Conservation (phyloP, 257 asterid genomes). For the Solanum verrucosum region DNA sequence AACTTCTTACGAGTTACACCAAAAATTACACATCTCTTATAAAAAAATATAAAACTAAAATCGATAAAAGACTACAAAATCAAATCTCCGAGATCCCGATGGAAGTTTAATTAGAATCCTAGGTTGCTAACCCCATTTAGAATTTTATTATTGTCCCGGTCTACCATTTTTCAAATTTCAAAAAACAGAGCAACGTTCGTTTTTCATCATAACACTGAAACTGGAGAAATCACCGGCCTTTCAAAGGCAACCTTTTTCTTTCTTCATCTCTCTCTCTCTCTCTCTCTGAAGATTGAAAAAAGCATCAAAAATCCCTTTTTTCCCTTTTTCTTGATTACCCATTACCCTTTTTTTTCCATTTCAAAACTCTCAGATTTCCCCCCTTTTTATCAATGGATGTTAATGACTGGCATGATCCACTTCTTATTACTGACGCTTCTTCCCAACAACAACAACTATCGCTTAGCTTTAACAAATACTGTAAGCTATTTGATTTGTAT, state of each 20-base stretch:
- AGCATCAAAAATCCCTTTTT: background rate
- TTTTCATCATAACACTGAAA: background rate
- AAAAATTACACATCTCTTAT: too few relatives aligned
- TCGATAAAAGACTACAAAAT: background rate
- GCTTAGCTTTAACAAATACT: constrained; percentile 13
- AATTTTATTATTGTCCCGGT: constrained; percentile 3
- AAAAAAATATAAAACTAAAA: too few relatives aligned
- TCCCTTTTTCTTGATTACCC: background rate
- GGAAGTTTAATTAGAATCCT: background rate
- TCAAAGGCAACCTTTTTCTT: background rate
- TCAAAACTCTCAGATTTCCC: constrained; percentile 25
- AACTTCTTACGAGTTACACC: accelerated
- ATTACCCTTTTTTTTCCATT: constrained; percentile 11
- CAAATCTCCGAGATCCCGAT: background rate
- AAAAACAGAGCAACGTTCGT: constrained; percentile 7
- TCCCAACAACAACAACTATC: constrained; percentile 13
- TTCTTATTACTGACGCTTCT: constrained; percentile 65
- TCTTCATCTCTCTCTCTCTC: background rate
- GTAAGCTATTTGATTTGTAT: constrained; percentile 10
- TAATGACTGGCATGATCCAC: constrained; percentile 56
- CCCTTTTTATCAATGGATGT: constrained; percentile 44
- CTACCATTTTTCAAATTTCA: constrained; percentile 9
- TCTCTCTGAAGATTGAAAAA: background rate
- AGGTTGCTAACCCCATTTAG: background rate
- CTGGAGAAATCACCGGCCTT: background rate